Percentiles rank a stretch among this genome's conserved stretches.
Conservation (phyloP, 1,139 yeast species). For the Lodderomyces elongisporus region DNA sequence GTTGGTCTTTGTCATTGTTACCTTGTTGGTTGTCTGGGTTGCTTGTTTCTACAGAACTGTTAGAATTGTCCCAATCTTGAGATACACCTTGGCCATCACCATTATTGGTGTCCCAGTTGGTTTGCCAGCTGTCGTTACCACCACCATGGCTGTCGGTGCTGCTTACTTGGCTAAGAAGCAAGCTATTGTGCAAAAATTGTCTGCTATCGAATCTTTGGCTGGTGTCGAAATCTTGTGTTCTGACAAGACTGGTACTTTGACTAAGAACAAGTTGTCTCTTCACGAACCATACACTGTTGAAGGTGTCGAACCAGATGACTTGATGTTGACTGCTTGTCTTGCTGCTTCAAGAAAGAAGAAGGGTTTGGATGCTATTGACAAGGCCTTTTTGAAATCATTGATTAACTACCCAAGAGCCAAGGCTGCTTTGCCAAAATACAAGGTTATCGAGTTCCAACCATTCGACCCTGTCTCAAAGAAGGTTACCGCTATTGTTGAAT, state of each 20-base stretch:
- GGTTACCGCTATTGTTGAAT: slow-evolving; percentile 90
- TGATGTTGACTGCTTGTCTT: slow-evolving; percentile 96
- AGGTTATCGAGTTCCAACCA: slow-evolving; percentile 93
- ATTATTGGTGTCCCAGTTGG: slow-evolving; percentile 99
- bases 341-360: slow-evolving; percentile 99
- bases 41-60: slow-evolving; percentile 95
- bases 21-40: slow-evolving; percentile 86
- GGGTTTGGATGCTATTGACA: slow-evolving; percentile 97
- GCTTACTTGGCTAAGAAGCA: slow-evolving; percentile 98
- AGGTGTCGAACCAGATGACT: slow-evolving; percentile 96
- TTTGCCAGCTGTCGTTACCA: slow-evolving; percentile 98
- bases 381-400: slow-evolving; percentile 93
- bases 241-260: slow-evolving; percentile 98
- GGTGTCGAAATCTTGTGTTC: slow-evolving; percentile 99
- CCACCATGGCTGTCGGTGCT: slow-evolving; percentile 99
- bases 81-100: slow-evolving; percentile 94
- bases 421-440: slow-evolving; percentile 92
- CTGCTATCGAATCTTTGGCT: slow-evolving; percentile 97
- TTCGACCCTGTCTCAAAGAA: slow-evolving; percentile 97
- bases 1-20: slow-evolving; percentile 81
- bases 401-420: slow-evolving; percentile 86
- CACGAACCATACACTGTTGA: slow-evolving; percentile 99
- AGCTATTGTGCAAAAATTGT: slow-evolving; percentile 96
- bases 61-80: slow-evolving; percentile 82
- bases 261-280: slow-evolving; percentile 93